A percentile compares a stretch with the other conserved stretches of the same genome.
Evolutionary conservation across 1,284 basidiomycete species (phyloP).

Genomic region (Sporisorium iseilematis-ciliati): DNA sequence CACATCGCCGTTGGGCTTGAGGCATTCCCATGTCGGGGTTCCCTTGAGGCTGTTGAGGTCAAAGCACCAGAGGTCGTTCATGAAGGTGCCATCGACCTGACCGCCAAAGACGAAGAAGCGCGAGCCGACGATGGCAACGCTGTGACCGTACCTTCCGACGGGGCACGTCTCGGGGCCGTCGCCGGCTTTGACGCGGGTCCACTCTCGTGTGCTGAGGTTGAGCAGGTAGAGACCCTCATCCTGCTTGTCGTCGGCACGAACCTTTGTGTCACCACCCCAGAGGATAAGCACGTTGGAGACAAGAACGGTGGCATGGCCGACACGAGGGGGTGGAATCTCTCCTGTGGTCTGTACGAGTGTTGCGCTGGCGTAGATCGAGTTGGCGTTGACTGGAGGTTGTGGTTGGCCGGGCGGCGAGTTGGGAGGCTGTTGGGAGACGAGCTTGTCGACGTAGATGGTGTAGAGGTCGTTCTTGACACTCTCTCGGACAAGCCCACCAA

Average conservation of each 20-base stretch:
- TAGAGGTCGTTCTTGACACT: slow-evolving; percentile 93
- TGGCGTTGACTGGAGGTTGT: slow-evolving; percentile 37
- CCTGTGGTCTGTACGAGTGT: slow-evolving; percentile 78
- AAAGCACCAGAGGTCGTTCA: slow-evolving; percentile 96
- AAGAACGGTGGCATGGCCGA: slow-evolving; percentile 94
- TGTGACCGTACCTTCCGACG: slow-evolving; percentile 93
- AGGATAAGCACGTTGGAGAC: slow-evolving; percentile 96
- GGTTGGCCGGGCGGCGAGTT: slow-evolving; percentile 72
- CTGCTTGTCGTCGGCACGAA: slow-evolving; percentile 81
- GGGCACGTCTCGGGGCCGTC: slow-evolving; percentile 73
- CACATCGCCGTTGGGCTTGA: slow-evolving; percentile 76
- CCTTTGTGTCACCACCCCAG: slow-evolving; percentile 95
- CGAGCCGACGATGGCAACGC: slow-evolving; percentile 90
- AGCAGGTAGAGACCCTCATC: slow-evolving; percentile 96
- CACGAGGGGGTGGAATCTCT: slow-evolving; percentile 87
- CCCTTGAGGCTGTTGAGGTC: slow-evolving; percentile 76
- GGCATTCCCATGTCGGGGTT: slow-evolving; percentile 76
- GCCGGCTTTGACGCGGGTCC: slow-evolving; percentile 80
- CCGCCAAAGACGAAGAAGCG: slow-evolving; percentile 96
- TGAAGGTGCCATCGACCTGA: slow-evolving; percentile 85
- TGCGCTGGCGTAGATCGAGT: slow-evolving; percentile 73
- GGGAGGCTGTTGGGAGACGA: slow-evolving; percentile 80
- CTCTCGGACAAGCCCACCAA: slow-evolving; percentile 95
- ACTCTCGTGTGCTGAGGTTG: slow-evolving; percentile 88
- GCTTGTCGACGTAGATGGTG: slow-evolving; percentile 65